These are phyloP conservation scores for Telopea speciosissima DNA, from an alignment of 177 flowering plant genomes.

Conservation along the genomic window DNA sequence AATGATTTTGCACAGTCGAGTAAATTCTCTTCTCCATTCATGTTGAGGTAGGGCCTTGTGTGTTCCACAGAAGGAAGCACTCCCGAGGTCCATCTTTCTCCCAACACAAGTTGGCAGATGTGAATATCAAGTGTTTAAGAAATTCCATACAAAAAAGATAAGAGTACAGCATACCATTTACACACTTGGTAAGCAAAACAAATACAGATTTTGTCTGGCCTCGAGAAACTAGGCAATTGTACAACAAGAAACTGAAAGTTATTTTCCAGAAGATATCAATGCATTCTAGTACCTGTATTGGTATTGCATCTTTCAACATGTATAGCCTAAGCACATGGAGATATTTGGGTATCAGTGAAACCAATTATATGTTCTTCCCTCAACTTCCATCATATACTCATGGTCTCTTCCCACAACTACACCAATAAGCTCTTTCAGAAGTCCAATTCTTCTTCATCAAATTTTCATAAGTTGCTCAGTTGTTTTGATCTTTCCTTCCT, in stretches of 20 bases:
- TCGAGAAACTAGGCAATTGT: background rate
- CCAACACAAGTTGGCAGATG: too few relatives aligned
- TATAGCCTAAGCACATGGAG: background rate
- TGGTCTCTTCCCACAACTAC: too few relatives aligned
- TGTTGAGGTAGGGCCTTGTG: too few relatives aligned
- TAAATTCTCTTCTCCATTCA: too few relatives aligned
- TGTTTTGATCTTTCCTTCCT: background rate
- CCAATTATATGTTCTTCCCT: background rate
- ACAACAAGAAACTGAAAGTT: background rate
- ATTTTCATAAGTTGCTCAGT: background rate
- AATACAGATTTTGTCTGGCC: background rate
- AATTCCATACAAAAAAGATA: background rate
- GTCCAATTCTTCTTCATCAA: background rate
- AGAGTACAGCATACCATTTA: too few relatives aligned
- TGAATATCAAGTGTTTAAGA: background rate
- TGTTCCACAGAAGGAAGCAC: too few relatives aligned
- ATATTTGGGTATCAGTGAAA: background rate
- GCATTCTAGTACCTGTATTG: background rate
- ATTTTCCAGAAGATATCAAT: background rate
- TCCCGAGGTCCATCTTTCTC: too few relatives aligned
- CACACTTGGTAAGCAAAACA: background rate
- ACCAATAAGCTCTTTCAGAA: background rate
- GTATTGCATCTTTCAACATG: too few relatives aligned
- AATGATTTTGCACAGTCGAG: too few relatives aligned
- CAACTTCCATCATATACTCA: background rate